Conservation (phyloP, 2,329 filamentous ascomycete species). For the Aspergillus neotritici region DNA sequence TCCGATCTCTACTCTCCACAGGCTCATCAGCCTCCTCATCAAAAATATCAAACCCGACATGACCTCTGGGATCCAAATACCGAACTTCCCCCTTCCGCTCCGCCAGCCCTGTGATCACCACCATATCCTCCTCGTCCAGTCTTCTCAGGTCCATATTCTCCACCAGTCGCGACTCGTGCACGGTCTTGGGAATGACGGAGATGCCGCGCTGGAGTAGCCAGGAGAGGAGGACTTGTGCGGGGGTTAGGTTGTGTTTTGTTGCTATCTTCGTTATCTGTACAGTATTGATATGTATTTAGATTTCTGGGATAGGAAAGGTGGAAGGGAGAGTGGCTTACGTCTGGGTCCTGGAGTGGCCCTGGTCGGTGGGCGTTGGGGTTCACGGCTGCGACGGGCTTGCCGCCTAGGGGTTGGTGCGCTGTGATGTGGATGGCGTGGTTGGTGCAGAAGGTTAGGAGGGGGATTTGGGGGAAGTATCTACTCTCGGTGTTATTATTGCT, state of each 20-base stretch:
- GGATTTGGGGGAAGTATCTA: not conserved
- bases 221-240: not conserved
- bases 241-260: not conserved
- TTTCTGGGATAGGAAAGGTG: no score
- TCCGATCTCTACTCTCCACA: no score
- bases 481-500: no score
- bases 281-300: no score
- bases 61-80: no score
- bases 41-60: no score
- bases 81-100: no score
- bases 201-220: not conserved
- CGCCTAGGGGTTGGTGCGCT: conserved; percentile 1
- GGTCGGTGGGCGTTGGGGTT: not conserved
- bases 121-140: no score
- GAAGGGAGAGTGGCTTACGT: no score
- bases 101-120: no score
- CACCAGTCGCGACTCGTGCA: not conserved
- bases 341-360: no score
- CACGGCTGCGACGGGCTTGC: not conserved
- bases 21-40: no score
- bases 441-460: not conserved
- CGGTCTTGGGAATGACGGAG: not conserved
- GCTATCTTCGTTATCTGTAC: not conserved
- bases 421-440: not conserved
- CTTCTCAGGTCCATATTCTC: not conserved